These are phyloP conservation scores for Suillus tomentosus DNA, from an alignment of 768 basidiomycete species.

Conservation along the genomic window DNA sequence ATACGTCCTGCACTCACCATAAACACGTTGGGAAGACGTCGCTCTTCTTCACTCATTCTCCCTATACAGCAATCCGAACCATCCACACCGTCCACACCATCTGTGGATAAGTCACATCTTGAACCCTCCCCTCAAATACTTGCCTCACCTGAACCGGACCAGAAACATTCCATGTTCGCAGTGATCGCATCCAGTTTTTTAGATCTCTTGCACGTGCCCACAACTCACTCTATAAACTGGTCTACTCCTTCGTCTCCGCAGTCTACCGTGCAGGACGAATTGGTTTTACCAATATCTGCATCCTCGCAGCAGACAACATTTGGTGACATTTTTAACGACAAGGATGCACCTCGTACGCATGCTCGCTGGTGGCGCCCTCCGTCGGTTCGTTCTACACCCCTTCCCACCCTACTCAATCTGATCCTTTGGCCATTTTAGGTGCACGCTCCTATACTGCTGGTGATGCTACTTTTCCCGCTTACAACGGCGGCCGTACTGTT, in stretches of 20 bases:
- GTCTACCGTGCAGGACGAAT: constrained; percentile 41
- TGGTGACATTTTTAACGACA: constrained; percentile 43
- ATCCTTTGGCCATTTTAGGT: constrained; percentile 34
- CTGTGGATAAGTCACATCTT: constrained; percentile 5
- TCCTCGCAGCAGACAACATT: constrained; percentile 50
- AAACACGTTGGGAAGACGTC: constrained; percentile 55
- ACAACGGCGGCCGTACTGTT: constrained; percentile 56
- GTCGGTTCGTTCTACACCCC: constrained; percentile 33
- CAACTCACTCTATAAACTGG: constrained; percentile 40
- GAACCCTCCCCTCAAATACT: constrained; percentile 10
- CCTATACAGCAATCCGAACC: constrained; percentile 26
- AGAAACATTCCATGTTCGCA: constrained; percentile 50
- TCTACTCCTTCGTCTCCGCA: constrained; percentile 50
- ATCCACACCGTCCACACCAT: constrained; percentile 14
- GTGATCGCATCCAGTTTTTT: constrained; percentile 52
- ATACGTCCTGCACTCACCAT: constrained; percentile 55
- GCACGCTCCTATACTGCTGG: constrained; percentile 67
- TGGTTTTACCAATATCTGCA: constrained; percentile 57
- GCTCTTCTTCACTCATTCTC: constrained; percentile 51
- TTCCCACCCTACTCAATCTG: constrained; percentile 16
- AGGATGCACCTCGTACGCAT: constrained; percentile 31
- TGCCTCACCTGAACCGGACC: constrained; percentile 15
- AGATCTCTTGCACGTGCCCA: constrained; percentile 51
- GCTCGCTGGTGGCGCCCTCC: constrained; percentile 34
- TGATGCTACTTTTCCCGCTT: constrained; percentile 68